Conservation (phyloP, 2,329 filamentous ascomycete species). For the Grosmannia clavigera region DNA sequence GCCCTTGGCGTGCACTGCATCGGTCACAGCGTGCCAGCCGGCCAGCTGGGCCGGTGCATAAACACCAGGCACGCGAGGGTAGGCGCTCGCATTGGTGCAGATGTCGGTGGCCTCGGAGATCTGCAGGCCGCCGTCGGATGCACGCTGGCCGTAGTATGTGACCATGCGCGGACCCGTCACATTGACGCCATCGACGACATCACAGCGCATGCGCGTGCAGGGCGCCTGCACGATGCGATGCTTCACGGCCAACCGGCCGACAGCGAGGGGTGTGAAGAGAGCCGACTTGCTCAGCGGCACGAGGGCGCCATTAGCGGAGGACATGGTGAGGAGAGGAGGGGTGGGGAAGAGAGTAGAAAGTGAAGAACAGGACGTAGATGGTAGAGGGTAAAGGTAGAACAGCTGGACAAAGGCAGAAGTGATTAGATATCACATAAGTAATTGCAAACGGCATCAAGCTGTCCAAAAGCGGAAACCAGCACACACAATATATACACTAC, state of each 20-base stretch:
- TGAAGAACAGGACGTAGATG: background rate
- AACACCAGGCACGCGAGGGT: conserved; percentile 42
- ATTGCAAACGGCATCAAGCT: no score
- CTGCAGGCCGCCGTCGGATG: conserved; percentile 27
- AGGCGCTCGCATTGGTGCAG: conserved; percentile 22
- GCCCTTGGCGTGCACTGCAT: conserved; percentile 49
- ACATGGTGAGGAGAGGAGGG: background rate
- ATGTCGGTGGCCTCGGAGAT: conserved; percentile 35
- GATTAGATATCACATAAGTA: no score
- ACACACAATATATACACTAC: no score
- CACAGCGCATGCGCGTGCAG: conserved; percentile 40
- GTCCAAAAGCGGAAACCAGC: no score
- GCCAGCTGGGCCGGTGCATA: conserved; percentile 40
- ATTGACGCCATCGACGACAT: conserved; percentile 19
- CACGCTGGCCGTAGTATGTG: conserved; percentile 33
- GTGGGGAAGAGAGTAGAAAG: background rate
- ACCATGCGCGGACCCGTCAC: conserved; percentile 18
- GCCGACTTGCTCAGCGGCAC: conserved; percentile 1
- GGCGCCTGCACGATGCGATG: conserved; percentile 30
- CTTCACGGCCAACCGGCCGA: conserved; percentile 31
- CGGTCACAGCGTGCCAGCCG: conserved; percentile 46
- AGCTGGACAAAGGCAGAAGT: no score
- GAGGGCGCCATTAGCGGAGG: conserved; percentile 14
- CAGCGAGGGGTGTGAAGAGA: conserved; percentile 23
- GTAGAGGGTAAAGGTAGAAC: no score